Evolutionary conservation across 805 yeast genomes (phyloP), one percentile per base, ranked within the genome.

Genomic region (Cephaloascus albidus): DNA sequence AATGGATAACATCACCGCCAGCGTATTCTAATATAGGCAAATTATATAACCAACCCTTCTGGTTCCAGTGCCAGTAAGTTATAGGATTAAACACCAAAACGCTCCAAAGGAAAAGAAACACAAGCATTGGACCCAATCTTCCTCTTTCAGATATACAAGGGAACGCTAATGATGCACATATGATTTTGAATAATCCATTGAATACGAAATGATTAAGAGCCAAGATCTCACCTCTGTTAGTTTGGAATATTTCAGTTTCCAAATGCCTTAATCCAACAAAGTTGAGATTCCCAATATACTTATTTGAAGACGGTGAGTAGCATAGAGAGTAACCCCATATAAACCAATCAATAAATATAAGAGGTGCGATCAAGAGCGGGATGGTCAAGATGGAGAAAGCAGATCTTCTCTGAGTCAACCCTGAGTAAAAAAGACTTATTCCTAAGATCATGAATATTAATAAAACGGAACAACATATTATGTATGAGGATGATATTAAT

Each of bases 71-170:
- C 72, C 72, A 66, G 44, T 65, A 66, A 2, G 63, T 61, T 3
- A 66, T 65, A 2, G 72, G 72, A 40, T 64, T 64, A 42, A 65
- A 65, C 15, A 66, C 57, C 18, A 64, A 56, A 12, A 51, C 45
- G 1, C 68, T 63, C 72, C 72, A 66, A 23, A 57, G 38, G 38
- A 65, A 57, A 14, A 62, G 18, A 39, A 65, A 66, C 12, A 65
- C 52, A 10, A 63, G 36, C 71, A 66, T 63, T 3, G 72, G 72
- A 8, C 61, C 17, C 0, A 66, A 38, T 32, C 72, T 42, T 3
- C 71, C 72, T 42, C 72, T 53, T 45, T 66, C 72, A 3, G 68
- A 70, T 12, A 60, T 49, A 2, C 68, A 70, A 0, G 72, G 71
- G 38, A 66, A 65, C 1, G 71, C 63, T 30, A 66, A 49, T 1